A percentile compares a stretch with the other conserved stretches of the same genome.
Conservation (phyloP, 192 early-diverging fungal species). For the Endogone sp. region DNA sequence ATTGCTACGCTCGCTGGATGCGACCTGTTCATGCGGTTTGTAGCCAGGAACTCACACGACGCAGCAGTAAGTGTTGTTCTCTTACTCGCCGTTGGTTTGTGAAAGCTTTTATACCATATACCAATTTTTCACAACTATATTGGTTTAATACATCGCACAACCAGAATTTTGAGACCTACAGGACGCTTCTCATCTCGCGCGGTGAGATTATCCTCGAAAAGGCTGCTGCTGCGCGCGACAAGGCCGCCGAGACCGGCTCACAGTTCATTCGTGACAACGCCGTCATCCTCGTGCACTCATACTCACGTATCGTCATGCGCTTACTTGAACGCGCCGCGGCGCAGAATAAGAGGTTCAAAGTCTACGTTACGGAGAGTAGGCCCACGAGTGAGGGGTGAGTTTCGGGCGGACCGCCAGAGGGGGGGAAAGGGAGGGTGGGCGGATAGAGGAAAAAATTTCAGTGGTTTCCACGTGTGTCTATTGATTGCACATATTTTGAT, state of each 20-base stretch:
- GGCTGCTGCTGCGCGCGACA: slow-evolving; percentile 64
- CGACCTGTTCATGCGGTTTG: slow-evolving; percentile 76
- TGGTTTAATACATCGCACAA: slow-evolving; percentile 5
- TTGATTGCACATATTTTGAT: not conserved
- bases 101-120: no score
- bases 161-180: slow-evolving; percentile 69
- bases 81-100: no score
- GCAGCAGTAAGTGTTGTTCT: slow-evolving; percentile 41
- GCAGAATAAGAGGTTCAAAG: slow-evolving; percentile 82
- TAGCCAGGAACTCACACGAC: slow-evolving; percentile 55
- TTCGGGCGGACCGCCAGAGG: no score
- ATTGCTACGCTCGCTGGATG: slow-evolving; percentile 86
- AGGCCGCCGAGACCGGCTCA: slow-evolving; percentile 71
- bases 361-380: slow-evolving; percentile 89
- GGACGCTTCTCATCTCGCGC: slow-evolving; percentile 61
- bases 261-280: slow-evolving; percentile 80
- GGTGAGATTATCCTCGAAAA: slow-evolving; percentile 72
- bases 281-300: slow-evolving; percentile 88
- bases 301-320: slow-evolving; percentile 90
- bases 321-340: slow-evolving; percentile 72
- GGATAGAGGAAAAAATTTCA: slow-evolving; percentile 12
- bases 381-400: slow-evolving; percentile 67
- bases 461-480: not conserved
- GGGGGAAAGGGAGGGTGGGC: not conserved
- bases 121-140: no score